Conservation (phyloP, 441 rosid genomes). For the Dalechampia spathulata region DNA sequence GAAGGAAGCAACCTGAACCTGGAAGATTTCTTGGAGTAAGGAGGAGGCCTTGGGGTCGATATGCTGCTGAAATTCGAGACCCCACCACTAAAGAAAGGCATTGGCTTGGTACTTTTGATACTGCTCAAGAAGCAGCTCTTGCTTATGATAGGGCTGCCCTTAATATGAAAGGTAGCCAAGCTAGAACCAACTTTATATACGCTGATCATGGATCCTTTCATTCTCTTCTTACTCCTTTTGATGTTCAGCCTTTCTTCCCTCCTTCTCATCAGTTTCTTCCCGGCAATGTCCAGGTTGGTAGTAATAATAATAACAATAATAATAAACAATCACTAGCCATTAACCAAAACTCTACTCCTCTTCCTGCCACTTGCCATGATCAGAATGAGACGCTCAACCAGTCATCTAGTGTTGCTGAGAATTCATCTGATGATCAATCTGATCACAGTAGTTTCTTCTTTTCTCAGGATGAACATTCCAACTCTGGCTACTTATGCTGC, state of each 20-base stretch:
- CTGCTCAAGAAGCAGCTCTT: constrained; percentile 89
- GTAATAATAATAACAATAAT: neutral
- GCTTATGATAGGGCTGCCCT: constrained; percentile 93
- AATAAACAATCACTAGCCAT: constrained; percentile 19
- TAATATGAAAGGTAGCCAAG: constrained; percentile 79
- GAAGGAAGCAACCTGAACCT: constrained; percentile 79
- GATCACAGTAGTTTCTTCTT: constrained; percentile 37
- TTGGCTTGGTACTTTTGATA: constrained; percentile 91
- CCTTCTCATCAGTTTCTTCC: constrained; percentile 38
- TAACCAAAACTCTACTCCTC: constrained; percentile 15
- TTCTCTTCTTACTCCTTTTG: constrained; percentile 38
- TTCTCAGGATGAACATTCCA: constrained; percentile 32
- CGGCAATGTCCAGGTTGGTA: too few species aligned
- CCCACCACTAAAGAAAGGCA: constrained; percentile 92
- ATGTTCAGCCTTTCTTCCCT: constrained; percentile 37
- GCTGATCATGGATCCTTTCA: constrained; percentile 36
- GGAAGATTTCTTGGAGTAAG: constrained; percentile 87
- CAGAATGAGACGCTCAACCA: too few species aligned
- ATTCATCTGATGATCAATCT: constrained; percentile 21
- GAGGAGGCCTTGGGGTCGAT: constrained; percentile 90
- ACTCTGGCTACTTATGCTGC: constrained; percentile 87
- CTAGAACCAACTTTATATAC: constrained; percentile 71
- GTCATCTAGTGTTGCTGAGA: too few species aligned
- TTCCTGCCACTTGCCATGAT: too few species aligned
- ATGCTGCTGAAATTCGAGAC: constrained; percentile 89